A percentile compares a stretch with the other conserved stretches of the same genome.
Conservation (phyloP, 2,329 filamentous ascomycete species). For the Verticillium longisporum region DNA sequence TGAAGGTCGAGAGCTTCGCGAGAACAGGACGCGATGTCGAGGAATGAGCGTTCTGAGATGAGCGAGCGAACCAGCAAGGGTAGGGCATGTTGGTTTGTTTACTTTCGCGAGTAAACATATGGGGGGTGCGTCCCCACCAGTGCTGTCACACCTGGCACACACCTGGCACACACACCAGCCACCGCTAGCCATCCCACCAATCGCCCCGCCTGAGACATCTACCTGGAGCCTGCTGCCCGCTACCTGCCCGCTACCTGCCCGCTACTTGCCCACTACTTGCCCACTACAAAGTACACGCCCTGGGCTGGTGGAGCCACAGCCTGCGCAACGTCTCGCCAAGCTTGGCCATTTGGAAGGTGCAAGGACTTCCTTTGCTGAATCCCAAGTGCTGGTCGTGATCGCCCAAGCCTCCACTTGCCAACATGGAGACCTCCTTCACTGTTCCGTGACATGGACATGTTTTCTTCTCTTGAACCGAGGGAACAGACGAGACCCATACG, state of each 20-base stretch:
- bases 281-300: too few relatives aligned
- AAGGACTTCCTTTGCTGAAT: too few relatives aligned
- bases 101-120: slow-evolving; percentile 1
- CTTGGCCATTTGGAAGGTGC: too few relatives aligned
- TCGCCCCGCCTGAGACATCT: too few relatives aligned
- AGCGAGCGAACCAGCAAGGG: not conserved
- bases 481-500: not conserved
- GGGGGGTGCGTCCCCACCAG: not conserved
- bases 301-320: too few relatives aligned
- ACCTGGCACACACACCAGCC: not conserved
- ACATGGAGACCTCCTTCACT: not conserved
- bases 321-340: too few relatives aligned
- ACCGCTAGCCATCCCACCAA: not conserved
- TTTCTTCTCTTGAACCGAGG: not conserved
- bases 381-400: not conserved
- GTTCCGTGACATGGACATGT: not conserved
- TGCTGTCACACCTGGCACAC: not conserved
- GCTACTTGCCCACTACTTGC: too few relatives aligned
- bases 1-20: not conserved
- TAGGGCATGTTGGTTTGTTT: slow-evolving; percentile 1
- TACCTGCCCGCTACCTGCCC: too few relatives aligned
- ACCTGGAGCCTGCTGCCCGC: too few relatives aligned
- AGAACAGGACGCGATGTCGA: not conserved
- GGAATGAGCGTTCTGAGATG: not conserved
- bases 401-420: not conserved